Conservation (phyloP, 1,284 basidiomycete species). For the Psilocybe mexicana region DNA sequence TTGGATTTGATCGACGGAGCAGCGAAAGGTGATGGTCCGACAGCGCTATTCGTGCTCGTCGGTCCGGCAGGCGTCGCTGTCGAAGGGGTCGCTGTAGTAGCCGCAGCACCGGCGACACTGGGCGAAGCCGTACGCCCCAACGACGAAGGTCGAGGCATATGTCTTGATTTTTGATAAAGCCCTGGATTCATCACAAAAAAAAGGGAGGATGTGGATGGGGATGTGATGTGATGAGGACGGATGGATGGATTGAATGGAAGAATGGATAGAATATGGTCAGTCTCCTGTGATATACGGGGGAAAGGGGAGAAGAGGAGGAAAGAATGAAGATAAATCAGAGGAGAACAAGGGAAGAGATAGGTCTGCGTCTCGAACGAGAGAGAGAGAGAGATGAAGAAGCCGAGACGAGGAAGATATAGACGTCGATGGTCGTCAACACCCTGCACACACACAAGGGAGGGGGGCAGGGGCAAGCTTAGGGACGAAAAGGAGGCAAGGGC, state of each 20-base stretch:
- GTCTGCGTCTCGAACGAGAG: conserved; percentile 1
- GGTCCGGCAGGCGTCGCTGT: conserved; percentile 19
- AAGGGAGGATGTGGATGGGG: not conserved
- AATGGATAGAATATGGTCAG: conserved; percentile 4
- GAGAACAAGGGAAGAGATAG: conserved; percentile 15
- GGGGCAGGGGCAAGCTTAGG: not conserved
- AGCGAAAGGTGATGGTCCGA: conserved; percentile 35
- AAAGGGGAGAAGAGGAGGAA: conserved; percentile 16
- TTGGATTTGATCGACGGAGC: conserved; percentile 22
- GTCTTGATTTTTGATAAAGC: conserved; percentile 69
- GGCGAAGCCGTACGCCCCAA: conserved; percentile 47
- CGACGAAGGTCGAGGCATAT: conserved; percentile 50
- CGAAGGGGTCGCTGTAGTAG: conserved; percentile 27
- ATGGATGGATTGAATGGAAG: not conserved
- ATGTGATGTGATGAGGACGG: not conserved
- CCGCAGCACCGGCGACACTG: not conserved
- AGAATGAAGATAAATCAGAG: conserved; percentile 1
- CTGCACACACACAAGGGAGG: not conserved
- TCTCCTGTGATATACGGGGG: conserved; percentile 12
- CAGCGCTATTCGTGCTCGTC: conserved; percentile 27
- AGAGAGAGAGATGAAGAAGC: not conserved
- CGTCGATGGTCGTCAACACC: not conserved
- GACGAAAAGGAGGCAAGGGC: not conserved
- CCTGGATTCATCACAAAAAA: conserved; percentile 38
- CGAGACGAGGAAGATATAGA: not conserved